A percentile compares a stretch with the other conserved stretches of the same genome.
Conservation (phyloP, 2,329 filamentous ascomycete species). For the Knoxdaviesia capensis region DNA sequence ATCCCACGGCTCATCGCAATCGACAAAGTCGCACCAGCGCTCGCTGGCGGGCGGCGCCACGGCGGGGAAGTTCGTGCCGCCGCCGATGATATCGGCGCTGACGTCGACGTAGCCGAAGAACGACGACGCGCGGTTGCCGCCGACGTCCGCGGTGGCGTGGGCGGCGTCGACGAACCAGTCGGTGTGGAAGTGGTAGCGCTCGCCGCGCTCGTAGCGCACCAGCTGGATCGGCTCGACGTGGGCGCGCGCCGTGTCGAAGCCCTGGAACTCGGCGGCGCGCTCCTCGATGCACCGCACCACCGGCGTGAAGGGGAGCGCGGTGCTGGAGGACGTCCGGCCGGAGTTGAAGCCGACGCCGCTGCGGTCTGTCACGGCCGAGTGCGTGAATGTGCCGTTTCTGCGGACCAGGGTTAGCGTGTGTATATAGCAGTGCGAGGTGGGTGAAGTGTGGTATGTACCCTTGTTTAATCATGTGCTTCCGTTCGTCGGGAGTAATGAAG, state of each 20-base stretch:
- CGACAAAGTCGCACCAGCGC: slow-evolving; percentile 22
- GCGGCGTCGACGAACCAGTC: slow-evolving; percentile 25
- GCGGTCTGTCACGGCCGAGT: slow-evolving; percentile 19
- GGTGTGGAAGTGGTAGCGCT: slow-evolving; percentile 27
- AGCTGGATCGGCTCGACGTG: slow-evolving; percentile 27
- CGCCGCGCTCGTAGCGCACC: slow-evolving; percentile 22
- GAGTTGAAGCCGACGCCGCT: slow-evolving; percentile 14
- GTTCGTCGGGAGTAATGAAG: slow-evolving; percentile 22
- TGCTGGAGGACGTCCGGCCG: slow-evolving; percentile 24
- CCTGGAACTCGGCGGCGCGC: slow-evolving; percentile 24
- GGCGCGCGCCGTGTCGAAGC: slow-evolving; percentile 14
- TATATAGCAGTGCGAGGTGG: not conserved
- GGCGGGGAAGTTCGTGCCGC: slow-evolving; percentile 27
- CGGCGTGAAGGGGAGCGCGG: slow-evolving; percentile 18
- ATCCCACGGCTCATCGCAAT: slow-evolving; percentile 27
- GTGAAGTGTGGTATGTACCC: slow-evolving; percentile 13
- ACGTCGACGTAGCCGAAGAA: slow-evolving; percentile 27
- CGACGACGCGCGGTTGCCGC: slow-evolving; percentile 23
- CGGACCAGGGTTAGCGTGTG: slow-evolving; percentile 2
- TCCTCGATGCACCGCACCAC: slow-evolving; percentile 25
- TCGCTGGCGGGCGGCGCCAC: slow-evolving; percentile 15
- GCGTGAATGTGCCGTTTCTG: slow-evolving; percentile 21
- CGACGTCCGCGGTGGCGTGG: slow-evolving; percentile 16
- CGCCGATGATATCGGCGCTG: slow-evolving; percentile 18
- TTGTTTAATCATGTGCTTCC: slow-evolving; percentile 19